Percentiles rank a stretch among this genome's conserved stretches.
Evolutionary conservation across 768 basidiomycete species (phyloP).

Genomic region (Tylopilus felleus): DNA sequence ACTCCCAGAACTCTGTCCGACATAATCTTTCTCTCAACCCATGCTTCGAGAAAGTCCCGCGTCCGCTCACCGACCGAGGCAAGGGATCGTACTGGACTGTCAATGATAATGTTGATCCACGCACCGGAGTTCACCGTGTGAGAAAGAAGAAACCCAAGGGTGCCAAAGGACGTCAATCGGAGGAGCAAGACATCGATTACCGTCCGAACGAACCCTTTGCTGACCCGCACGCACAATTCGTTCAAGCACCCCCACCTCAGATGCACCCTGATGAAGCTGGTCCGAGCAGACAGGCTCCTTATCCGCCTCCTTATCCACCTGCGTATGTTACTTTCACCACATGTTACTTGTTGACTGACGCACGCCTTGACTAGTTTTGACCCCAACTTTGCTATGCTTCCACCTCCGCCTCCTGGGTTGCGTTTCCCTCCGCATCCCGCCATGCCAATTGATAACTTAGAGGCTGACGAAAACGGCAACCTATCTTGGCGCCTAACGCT

Average conservation of each 20-base stretch:
- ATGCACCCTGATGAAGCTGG: conserved; percentile 61
- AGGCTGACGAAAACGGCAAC: conserved; percentile 75
- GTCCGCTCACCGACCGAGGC: conserved; percentile 87
- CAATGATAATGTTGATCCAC: conserved; percentile 85
- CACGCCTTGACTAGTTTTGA: conserved; percentile 52
- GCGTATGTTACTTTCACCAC: conserved; percentile 31
- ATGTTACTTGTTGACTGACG: conserved; percentile 1
- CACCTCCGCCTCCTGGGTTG: conserved; percentile 47
- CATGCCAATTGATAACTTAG: conserved; percentile 67
- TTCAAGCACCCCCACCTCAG: conserved; percentile 43
- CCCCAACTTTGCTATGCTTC: conserved; percentile 67
- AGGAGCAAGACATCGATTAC: conserved; percentile 66
- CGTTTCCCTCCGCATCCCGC: conserved; percentile 56
- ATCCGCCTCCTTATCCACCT: conserved; percentile 62
- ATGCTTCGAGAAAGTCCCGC: conserved; percentile 87
- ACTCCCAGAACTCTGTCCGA: conserved; percentile 78
- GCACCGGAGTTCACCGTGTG: conserved; percentile 83
- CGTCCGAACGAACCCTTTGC: conserved; percentile 53
- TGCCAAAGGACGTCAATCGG: conserved; percentile 45
- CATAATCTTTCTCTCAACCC: conserved; percentile 89
- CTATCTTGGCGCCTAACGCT: conserved; percentile 78
- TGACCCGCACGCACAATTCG: conserved; percentile 56
- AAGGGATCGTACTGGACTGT: conserved; percentile 94
- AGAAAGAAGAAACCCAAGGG: conserved; percentile 83
- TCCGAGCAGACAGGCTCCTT: conserved; percentile 55